phyloP scores from a whole-genome alignment of 2,329 filamentous ascomycete species.

The Emmonsiellopsis sp. region DNA sequence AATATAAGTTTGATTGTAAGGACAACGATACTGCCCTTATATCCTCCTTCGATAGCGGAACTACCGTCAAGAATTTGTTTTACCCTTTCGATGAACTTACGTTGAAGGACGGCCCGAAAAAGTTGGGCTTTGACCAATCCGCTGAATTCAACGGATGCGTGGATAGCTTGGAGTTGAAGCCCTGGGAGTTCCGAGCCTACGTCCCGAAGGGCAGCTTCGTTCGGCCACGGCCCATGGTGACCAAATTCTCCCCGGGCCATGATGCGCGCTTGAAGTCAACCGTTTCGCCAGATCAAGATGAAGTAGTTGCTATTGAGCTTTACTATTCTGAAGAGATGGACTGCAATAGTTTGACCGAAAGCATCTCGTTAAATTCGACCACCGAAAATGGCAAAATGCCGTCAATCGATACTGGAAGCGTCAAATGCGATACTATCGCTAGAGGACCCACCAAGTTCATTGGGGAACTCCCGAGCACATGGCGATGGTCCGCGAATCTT shows the following conservation, averaged over 20 bases:
- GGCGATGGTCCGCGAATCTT: conserved; percentile 45
- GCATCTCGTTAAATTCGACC: conserved; percentile 44
- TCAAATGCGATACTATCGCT: conserved; percentile 37
- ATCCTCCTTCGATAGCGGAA: conserved; percentile 45
- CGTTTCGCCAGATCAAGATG: conserved; percentile 28
- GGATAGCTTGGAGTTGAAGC: conserved; percentile 40
- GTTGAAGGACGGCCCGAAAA: conserved; percentile 37
- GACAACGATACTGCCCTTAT: conserved; percentile 42
- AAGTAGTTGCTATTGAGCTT: conserved; percentile 43
- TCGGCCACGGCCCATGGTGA: conserved; percentile 48
- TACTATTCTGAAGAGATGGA: conserved; percentile 54
- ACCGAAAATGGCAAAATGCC: conserved; percentile 39
- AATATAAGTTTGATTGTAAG: conserved; percentile 51
- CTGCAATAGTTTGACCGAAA: conserved; percentile 44
- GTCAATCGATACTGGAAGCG: conserved; percentile 34
- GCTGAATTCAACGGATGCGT: conserved; percentile 47
- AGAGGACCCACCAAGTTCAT: conserved; percentile 29
- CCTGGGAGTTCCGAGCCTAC: conserved; percentile 52
- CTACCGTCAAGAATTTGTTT: conserved; percentile 53
- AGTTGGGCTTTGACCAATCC: conserved; percentile 40
- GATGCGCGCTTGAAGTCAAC: conserved; percentile 47
- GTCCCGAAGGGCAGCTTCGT: conserved; percentile 45
- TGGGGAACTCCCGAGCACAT: conserved; percentile 46
- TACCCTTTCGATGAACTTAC: conserved; percentile 50
- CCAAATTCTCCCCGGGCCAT: conserved; percentile 51